Evolutionary conservation across 2,329 filamentous ascomycete species (phyloP).

Genomic region (Cercospora canescens): DNA sequence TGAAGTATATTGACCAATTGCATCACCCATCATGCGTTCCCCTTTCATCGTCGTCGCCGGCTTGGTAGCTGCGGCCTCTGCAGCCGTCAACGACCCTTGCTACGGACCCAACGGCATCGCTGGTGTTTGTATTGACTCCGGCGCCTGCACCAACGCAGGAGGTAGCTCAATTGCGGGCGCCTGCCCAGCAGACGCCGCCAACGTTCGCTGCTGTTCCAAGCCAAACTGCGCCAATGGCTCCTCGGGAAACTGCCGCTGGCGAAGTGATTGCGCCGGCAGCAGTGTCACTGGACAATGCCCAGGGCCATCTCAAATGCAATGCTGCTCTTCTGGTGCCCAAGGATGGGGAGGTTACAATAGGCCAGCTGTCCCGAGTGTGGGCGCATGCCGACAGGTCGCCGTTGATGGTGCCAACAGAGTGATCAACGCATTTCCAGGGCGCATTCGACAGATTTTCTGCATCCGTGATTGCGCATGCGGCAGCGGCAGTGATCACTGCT

Average conservation of each 20-base stretch:
- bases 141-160: neutral
- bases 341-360: constrained; percentile 5
- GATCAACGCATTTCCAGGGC: neutral
- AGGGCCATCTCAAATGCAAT: constrained; percentile 4
- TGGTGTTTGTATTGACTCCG: constrained; percentile 6
- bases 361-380: neutral
- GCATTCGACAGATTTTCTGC: neutral
- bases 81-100: constrained; percentile 10
- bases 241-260: constrained; percentile 7
- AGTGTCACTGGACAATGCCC: constrained; percentile 3
- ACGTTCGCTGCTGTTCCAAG: constrained; percentile 10
- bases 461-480: constrained; percentile 5
- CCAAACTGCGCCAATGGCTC: constrained; percentile 1
- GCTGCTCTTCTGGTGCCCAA: neutral
- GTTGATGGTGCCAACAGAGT: neutral
- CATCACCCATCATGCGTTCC: neutral
- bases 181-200: constrained; percentile 6
- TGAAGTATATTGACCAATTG: neutral
- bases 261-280: constrained; percentile 3
- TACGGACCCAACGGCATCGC: neutral
- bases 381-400: neutral
- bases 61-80: neutral
- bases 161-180: constrained; percentile 6
- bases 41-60: neutral
- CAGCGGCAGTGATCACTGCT: constrained; percentile 6